Evolutionary conservation across 176 grass and related monocot genomes (phyloP).

Genomic region (Hsuehochloa calcarea): DNA sequence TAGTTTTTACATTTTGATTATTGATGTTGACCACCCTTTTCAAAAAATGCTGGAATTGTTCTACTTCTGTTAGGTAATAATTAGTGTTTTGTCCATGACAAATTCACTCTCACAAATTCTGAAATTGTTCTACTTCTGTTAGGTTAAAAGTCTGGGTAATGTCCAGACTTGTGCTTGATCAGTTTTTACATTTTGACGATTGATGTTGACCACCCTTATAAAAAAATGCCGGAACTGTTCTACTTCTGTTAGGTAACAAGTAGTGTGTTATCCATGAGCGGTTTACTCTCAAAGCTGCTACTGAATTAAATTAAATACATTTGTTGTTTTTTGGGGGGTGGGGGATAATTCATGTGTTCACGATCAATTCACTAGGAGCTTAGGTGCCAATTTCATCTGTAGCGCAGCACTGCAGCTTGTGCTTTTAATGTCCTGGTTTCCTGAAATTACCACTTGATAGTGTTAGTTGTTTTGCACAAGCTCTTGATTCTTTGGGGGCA

Average conservation of each 20-base stretch:
- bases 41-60: not conserved
- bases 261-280: not conserved
- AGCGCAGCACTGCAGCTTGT: not conserved
- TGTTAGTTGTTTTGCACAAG: not conserved
- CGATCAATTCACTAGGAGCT: not conserved
- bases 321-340: not conserved
- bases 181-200: conserved; percentile 1
- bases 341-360: not conserved
- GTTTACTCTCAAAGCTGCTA: not conserved
- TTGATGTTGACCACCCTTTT: not conserved
- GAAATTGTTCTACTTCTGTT: not conserved
- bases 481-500: not conserved
- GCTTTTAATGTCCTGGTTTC: not conserved
- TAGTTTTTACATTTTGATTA: not conserved
- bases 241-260: not conserved
- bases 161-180: not conserved
- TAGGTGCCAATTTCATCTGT: not conserved
- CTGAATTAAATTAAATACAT: not conserved
- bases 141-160: not conserved
- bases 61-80: not conserved
- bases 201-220: not conserved
- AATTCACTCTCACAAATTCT: not conserved
- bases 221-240: not conserved
- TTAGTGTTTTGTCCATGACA: not conserved
- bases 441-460: not conserved